Percentiles rank a stretch among this genome's conserved stretches.
Conservation (phyloP, 768 basidiomycete species). For the Cystofilobasidium ferigula region DNA sequence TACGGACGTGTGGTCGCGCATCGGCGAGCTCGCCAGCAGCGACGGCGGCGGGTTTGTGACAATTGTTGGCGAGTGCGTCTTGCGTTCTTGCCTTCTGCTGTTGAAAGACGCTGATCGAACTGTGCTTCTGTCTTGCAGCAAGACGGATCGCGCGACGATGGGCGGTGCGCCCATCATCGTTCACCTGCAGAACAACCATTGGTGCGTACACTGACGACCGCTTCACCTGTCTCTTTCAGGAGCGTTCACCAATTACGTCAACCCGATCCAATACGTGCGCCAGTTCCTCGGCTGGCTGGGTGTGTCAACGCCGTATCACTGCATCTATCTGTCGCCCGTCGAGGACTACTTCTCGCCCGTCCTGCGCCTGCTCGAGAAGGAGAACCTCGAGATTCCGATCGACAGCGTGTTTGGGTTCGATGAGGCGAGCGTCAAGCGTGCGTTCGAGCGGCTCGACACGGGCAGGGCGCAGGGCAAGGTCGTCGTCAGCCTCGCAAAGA, state of each 20-base stretch:
- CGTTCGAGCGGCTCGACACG: slow-evolving; percentile 54
- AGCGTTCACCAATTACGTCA: not conserved
- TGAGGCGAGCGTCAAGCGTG: slow-evolving; percentile 46
- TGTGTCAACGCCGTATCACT: slow-evolving; percentile 12
- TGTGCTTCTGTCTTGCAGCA: too few species aligned
- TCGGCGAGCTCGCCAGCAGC: not conserved
- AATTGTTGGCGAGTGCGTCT: slow-evolving; percentile 30
- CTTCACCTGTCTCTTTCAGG: not conserved
- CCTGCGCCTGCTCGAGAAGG: slow-evolving; percentile 33
- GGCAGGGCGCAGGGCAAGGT: slow-evolving; percentile 56
- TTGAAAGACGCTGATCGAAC: too few species aligned
- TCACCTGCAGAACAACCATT: too few species aligned
- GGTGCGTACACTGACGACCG: not conserved
- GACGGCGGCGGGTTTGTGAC: slow-evolving; percentile 16
- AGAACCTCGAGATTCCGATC: slow-evolving; percentile 47
- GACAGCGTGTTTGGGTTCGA: slow-evolving; percentile 51
- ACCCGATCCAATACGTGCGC: slow-evolving; percentile 12
- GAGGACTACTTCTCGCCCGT: slow-evolving; percentile 11
- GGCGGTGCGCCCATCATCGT: slow-evolving; percentile 23
- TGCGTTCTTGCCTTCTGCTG: too few species aligned
- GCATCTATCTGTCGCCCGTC: slow-evolving; percentile 17
- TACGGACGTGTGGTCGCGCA: slow-evolving; percentile 33
- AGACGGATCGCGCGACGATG: slow-evolving; percentile 15
- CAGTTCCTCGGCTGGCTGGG: slow-evolving; percentile 21
- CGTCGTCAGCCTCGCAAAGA: slow-evolving; percentile 43